Percentiles rank a stretch among this genome's conserved stretches.
Evolutionary conservation across 2,329 filamentous ascomycete species (phyloP).

Genomic region (Pseudogymnoascus sp.): DNA sequence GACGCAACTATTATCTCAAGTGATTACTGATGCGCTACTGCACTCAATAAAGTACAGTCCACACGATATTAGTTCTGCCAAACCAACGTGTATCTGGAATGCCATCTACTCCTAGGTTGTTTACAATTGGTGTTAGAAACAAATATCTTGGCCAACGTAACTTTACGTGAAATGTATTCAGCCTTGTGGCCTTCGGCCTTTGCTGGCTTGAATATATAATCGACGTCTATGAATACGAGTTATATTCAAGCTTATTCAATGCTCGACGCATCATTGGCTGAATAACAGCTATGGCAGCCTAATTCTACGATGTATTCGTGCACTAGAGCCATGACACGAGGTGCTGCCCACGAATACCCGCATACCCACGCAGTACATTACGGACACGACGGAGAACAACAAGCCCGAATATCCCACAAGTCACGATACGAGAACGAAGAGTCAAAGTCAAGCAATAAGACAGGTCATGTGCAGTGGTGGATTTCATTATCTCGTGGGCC

Average conservation of each 20-base stretch:
- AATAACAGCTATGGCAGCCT: background rate
- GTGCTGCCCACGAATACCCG: background rate
- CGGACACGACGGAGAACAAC: background rate
- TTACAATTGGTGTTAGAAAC: background rate
- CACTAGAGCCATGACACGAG: background rate
- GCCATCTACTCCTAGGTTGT: background rate
- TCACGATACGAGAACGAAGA: background rate
- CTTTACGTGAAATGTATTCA: background rate
- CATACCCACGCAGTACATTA: background rate
- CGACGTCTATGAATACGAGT: background rate
- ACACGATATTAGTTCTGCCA: background rate
- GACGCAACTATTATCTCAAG: background rate
- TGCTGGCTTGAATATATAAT: background rate
- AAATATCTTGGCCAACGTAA: background rate
- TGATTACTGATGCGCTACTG: background rate
- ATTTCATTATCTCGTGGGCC: conserved; percentile 14
- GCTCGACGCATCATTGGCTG: background rate
- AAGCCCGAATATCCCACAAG: background rate
- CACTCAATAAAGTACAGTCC: background rate
- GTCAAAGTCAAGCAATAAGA: background rate
- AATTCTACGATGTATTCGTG: background rate
- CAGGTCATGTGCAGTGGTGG: conserved; percentile 9
- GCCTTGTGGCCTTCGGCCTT: background rate
- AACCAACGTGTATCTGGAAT: background rate
- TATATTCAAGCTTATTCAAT: background rate